phyloP scores from a whole-genome alignment of 805 yeast species.

The Teunomyces lycoperdinae region DNA sequence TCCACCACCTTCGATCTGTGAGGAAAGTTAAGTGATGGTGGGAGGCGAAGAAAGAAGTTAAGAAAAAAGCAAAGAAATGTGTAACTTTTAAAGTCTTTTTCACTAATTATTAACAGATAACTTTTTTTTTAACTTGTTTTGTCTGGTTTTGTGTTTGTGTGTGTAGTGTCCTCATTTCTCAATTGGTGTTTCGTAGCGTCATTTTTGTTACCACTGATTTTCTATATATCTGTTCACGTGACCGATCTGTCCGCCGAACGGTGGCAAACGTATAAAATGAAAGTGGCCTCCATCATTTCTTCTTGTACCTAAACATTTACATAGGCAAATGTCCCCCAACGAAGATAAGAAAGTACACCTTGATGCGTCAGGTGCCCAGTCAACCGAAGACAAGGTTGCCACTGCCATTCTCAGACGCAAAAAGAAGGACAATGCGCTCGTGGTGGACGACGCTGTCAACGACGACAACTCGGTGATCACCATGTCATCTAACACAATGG shows the following conservation, averaged over 20 bases:
- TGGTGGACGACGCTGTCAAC: constrained; percentile 95
- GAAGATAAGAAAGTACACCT: constrained; percentile 31
- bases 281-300: background rate
- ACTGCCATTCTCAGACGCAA: constrained; percentile 96
- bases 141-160: too few relatives aligned
- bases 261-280: constrained; percentile 2
- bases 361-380: constrained; percentile 63
- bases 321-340: constrained; percentile 4
- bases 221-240: background rate
- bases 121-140: too few relatives aligned
- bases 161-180: too few relatives aligned
- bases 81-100: too few relatives aligned
- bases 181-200: too few relatives aligned
- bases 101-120: too few relatives aligned
- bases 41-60: background rate
- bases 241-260: background rate
- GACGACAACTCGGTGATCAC: constrained; percentile 97
- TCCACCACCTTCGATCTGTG: background rate
- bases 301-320: background rate
- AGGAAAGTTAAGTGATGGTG: background rate
- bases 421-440: constrained; percentile 93
- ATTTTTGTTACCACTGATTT: too few relatives aligned
- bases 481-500: constrained; percentile 94
- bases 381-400: constrained; percentile 72
- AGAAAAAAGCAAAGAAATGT: background rate